Evolutionary conservation across 2,329 filamentous ascomycete species (phyloP), one percentile per base, ranked within the genome.

Genomic region (Sordariomycetes sp.): DNA sequence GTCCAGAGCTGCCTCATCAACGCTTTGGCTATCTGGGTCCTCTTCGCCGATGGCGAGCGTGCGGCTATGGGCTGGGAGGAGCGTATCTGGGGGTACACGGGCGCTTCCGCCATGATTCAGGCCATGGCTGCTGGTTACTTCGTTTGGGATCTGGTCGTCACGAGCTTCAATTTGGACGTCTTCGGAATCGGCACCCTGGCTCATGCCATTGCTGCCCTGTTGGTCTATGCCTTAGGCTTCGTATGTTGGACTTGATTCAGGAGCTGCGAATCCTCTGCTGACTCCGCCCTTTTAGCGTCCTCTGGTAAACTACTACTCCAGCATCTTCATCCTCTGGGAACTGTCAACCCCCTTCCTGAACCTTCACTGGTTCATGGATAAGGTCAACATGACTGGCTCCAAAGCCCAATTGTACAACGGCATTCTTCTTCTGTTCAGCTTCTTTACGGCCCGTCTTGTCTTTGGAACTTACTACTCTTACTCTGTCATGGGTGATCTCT

Each of bases 361-460:
- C 54, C 73, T 90, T 52, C 86, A 93, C 65, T 93, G 86, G 86
- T 92, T 92, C 64, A 85, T 83, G 59, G 86, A 93, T 60, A 93
- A 93, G 64, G 64, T 90, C 39, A 72, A 76, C 48, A 78, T 86
- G 68, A 92, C 86, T 1, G 86, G 86, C 23, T 78, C 79, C 15
- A 68, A 66, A 34, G 58, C 75, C 17, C 86, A 92, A 61, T 70
- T 88, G 19, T 78, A 85, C 58, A 92, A 92, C 49, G 85, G 85
- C 46, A 66, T 87, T 40, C 50, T 74, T 37, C 73, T 92, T 4
- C 73, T 90, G 34, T 57, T 65, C 43, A 84, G 73, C 31, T 92
- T 92, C 59, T 87, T 88, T 60, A 72, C 66, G 42, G 83, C 79
- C 54, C 82, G 85, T 37, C 68, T 93, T 9, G 61, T 86, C 38